These are phyloP conservation scores for Gelatoporia subvermispora DNA, from an alignment of 768 basidiomycete genomes.

Conservation along the genomic window DNA sequence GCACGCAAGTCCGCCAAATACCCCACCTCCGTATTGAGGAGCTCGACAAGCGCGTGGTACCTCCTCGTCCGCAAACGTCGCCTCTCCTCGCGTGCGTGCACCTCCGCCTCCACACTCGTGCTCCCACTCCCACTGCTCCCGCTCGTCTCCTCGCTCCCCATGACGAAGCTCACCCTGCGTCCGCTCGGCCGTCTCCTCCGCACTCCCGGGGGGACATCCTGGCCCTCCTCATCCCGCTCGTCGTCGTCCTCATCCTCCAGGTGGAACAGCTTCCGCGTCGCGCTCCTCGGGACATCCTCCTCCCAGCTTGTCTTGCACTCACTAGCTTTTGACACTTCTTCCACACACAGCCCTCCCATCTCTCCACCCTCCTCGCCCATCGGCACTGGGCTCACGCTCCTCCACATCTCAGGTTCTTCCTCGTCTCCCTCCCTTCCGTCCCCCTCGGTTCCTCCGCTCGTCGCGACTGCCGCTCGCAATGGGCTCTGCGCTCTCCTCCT, in stretches of 20 bases:
- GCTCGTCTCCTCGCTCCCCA: slow-evolving; percentile 1
- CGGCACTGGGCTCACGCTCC: background rate
- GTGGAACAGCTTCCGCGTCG: slow-evolving; percentile 15
- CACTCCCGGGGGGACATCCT: background rate
- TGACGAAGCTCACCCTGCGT: background rate
- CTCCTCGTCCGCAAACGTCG: slow-evolving; percentile 12
- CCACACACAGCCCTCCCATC: background rate
- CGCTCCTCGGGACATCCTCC: too few species aligned
- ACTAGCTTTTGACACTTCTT: background rate
- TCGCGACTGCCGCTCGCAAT: background rate
- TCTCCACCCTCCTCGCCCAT: slow-evolving; percentile 1
- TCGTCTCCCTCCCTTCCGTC: background rate
- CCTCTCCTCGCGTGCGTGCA: slow-evolving; percentile 10
- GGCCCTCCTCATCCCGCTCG: slow-evolving; percentile 7
- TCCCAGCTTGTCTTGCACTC: background rate
- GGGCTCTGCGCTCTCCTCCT: slow-evolving; percentile 3
- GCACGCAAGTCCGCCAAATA: slow-evolving; percentile 77
- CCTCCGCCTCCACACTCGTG: slow-evolving; percentile 3
- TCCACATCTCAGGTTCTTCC: background rate
- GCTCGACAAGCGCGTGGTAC: slow-evolving; percentile 78
- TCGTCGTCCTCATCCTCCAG: slow-evolving; percentile 11
- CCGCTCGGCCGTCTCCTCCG: background rate
- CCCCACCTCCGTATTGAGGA: slow-evolving; percentile 78
- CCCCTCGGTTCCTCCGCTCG: background rate
- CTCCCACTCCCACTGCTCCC: slow-evolving; percentile 4